Evolutionary conservation across 768 basidiomycete genomes (phyloP), one percentile per base, ranked within the genome.

Genomic region (Gloeopeniophorella convolvens): DNA sequence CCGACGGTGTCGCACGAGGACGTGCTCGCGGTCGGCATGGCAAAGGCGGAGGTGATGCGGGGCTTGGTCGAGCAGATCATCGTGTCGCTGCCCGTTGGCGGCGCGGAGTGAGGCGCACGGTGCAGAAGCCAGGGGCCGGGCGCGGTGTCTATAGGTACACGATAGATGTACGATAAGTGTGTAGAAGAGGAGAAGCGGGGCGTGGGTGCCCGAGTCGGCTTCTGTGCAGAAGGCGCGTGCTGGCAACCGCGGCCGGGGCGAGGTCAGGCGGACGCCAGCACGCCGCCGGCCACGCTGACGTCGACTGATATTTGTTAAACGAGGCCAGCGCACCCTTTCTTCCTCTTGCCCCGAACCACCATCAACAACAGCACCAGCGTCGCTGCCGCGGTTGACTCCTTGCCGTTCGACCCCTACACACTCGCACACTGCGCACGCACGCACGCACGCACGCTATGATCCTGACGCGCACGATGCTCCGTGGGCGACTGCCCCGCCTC

Each of bases 1-100:
- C 68, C 72, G 45, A 72, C 74, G 6, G 84, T 89, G 4, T 83
- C 84, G 18, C 89, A 92, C 59, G 85, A 79, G 9, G 89, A 93
- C 62, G 90, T 93, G 13, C 66, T 94, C 12, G 66, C 66, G 10
- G 70, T 78, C 21, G 83, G 89, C 10, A 76, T 66, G 59, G 67
- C 73, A 60, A 89, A 86, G 65, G 85, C 81, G 3, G 80, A 83
- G 26, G 72, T 82, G 28, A 81, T 94, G 79, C 78, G 77, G 65
- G 66, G 64, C 43, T 66, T 94, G 33, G 88, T 94, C 8, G 79
- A 78, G 51, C 72, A 67, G 58, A 75, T 90, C 15, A 77, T 87
- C 42, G 34, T 39, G 16, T 48, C 46, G 28, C n/a, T 48, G n/a
- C 33, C 51, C 18, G n/a, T 16, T n/a, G 32, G 24, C 6, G 15